These are phyloP conservation scores for Hypoxylon sp. DNA, from an alignment of 2,329 filamentous ascomycete species.

Conservation along the genomic window DNA sequence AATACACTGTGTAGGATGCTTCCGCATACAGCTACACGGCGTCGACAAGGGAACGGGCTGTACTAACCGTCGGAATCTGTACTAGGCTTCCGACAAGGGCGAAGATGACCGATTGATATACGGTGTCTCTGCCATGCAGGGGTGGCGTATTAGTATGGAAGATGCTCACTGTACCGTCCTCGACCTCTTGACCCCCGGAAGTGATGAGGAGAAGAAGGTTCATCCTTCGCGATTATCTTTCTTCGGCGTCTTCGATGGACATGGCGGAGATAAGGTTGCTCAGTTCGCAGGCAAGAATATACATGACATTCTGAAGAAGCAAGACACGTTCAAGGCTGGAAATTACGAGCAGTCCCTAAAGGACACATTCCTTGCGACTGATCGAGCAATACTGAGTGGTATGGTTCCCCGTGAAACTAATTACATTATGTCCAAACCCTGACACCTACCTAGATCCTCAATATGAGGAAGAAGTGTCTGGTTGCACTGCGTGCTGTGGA, in stretches of 20 bases:
- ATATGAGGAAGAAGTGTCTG: constrained; percentile 98
- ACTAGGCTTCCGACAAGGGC: constrained; percentile 86
- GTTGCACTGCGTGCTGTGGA: constrained; percentile 94
- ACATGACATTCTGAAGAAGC: constrained; percentile 93
- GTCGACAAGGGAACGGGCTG: background rate
- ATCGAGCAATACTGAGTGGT: constrained; percentile 97
- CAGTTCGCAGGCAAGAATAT: constrained; percentile 93
- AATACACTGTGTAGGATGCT: constrained; percentile 11
- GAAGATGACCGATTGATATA: constrained; percentile 94
- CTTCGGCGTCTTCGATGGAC: constrained; percentile 98
- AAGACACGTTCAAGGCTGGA: constrained; percentile 91
- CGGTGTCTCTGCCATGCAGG: constrained; percentile 98
- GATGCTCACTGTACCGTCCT: constrained; percentile 93
- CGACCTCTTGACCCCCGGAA: constrained; percentile 78
- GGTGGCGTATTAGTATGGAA: constrained; percentile 99
- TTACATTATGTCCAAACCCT: constrained; percentile 30
- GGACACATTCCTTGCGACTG: constrained; percentile 96
- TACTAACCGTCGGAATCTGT: constrained; percentile 49
- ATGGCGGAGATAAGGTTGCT: constrained; percentile 97
- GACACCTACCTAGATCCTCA: constrained; percentile 79
- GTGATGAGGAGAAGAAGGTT: constrained; percentile 72
- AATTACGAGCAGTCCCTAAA: constrained; percentile 97
- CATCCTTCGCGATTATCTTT: constrained; percentile 86
- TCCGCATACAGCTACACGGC: constrained; percentile 6
- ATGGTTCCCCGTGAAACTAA: constrained; percentile 53